Evolutionary conservation across 1,284 basidiomycete species (phyloP).

Genomic region (Malassezia pachydermatis): DNA sequence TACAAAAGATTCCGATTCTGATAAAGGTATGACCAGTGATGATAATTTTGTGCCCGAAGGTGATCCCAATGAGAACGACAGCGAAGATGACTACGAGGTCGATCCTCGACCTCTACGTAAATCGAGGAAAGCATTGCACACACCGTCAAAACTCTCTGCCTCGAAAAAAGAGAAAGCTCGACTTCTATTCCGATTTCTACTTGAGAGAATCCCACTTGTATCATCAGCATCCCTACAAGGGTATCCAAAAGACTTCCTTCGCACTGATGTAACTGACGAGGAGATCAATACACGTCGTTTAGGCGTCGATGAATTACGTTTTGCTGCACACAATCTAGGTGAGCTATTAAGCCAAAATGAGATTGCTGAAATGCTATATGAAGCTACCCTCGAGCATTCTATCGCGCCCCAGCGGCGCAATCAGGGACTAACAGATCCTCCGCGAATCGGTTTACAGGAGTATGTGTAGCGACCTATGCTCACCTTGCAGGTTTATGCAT

Average conservation of each 20-base stretch:
- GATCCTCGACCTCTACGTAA: not conserved
- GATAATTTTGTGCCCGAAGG: not conserved
- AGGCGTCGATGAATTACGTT: constrained; percentile 11
- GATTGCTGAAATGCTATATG: constrained; percentile 14
- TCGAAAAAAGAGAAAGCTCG: constrained; percentile 1
- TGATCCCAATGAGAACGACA: not conserved
- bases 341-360: constrained; percentile 3
- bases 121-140: no score
- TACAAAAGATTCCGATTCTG: not conserved
- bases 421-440: not conserved
- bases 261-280: not conserved
- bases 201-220: constrained; percentile 11
- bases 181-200: constrained; percentile 6
- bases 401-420: not conserved
- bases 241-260: not conserved
- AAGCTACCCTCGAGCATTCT: constrained; percentile 1
- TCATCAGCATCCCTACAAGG: not conserved
- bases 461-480: not conserved
- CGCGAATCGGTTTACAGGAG: constrained; percentile 14
- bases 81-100: not conserved
- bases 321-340: constrained; percentile 4
- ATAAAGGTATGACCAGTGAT: not conserved
- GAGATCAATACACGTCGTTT: constrained; percentile 7
- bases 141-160: not conserved
- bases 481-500: not conserved